Evolutionary conservation across 306 rosid genomes (phyloP), one percentile per base, ranked within the genome.

Genomic region (Vigna radiata): DNA sequence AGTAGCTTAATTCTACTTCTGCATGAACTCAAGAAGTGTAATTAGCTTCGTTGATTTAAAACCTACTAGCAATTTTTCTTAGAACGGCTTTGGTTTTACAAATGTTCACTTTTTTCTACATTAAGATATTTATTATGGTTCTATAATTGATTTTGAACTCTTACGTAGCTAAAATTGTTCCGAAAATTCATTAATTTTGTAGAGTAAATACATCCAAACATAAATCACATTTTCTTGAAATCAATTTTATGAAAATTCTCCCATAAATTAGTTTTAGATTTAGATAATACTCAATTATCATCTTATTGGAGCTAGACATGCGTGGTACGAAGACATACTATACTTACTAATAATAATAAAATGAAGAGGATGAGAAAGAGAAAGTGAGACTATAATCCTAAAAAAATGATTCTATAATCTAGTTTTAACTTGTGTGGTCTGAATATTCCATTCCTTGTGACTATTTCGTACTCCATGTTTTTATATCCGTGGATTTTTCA

Each of bases 371-470:
- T 0, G 10, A 25, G 7, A 23, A 58, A 25, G 64, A 23, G 17
- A 58, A 58, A 58, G 1, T 0, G 8, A 59, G n/a, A 11, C 0
- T 59, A 27, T 12, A 25, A 36, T 36, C 41, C 41, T 36, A 1
- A 36, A 7, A 36, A 36, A 36, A 36, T 36, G 41, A 36, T 36
- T 36, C 41, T 36, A 36, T 36, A 36, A 6, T 36, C 4, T 13
- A 47, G 23, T 29, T 44, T 19, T 27, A 46, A 6, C 44, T 17
- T 11, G 27, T 8, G 25, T 19, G 36, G 7, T 25, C 13, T 3
- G 36, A 29, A 75, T 18, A 75, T 47, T 74, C 36, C 47, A 75
- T 47, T 74, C 36, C 47, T 60, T 27, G 36, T 46, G 14, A 63
- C 29, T 49, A 39, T 37, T 75, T 48, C n/a, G 6, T 14, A 63